These are phyloP conservation scores for Apocynum venetum DNA, from an alignment of 257 asterid species.

Conservation along the genomic window DNA sequence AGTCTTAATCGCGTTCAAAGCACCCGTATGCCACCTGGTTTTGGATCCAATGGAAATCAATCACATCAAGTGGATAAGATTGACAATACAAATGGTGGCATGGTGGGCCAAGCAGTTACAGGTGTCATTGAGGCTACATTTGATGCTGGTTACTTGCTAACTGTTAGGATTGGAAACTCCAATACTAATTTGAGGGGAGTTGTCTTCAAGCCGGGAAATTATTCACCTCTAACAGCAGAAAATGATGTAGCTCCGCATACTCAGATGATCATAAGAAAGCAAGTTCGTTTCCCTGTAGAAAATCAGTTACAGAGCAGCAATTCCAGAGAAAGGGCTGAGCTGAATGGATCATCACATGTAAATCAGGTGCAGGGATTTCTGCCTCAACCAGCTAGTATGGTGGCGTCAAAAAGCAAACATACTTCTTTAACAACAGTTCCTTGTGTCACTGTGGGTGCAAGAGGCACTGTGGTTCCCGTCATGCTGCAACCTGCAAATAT, in stretches of 20 bases:
- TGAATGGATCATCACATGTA: constrained; percentile 10
- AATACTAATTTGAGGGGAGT: constrained; percentile 60
- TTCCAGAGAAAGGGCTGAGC: constrained; percentile 14
- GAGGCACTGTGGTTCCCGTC: constrained; percentile 37
- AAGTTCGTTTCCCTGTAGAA: constrained; percentile 34
- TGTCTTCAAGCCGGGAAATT: constrained; percentile 84
- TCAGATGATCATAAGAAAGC: constrained; percentile 62
- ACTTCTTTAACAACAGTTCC: constrained; percentile 29
- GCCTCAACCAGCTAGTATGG: constrained; percentile 21
- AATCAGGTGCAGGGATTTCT: constrained; percentile 17
- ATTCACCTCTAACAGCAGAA: constrained; percentile 61
- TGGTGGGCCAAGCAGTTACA: constrained; percentile 75
- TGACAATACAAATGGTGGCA: constrained; percentile 24
- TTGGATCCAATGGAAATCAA: constrained; percentile 30
- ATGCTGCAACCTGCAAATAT: constrained; percentile 15
- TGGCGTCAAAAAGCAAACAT: constrained; percentile 42
- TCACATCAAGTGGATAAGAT: constrained; percentile 25
- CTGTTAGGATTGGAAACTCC: constrained; percentile 70
- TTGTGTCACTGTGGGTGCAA: constrained; percentile 42
- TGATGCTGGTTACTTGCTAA: constrained; percentile 78
- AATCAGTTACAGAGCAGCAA: constrained; percentile 21
- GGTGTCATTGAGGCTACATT: constrained; percentile 86
- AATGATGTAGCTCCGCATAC: constrained; percentile 82
- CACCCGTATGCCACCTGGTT: constrained; percentile 43
- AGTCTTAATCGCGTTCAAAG: constrained; percentile 24